Evolutionary conservation across 2,329 filamentous ascomycete genomes (phyloP).

Genomic region (Leptodontidium sp.): DNA sequence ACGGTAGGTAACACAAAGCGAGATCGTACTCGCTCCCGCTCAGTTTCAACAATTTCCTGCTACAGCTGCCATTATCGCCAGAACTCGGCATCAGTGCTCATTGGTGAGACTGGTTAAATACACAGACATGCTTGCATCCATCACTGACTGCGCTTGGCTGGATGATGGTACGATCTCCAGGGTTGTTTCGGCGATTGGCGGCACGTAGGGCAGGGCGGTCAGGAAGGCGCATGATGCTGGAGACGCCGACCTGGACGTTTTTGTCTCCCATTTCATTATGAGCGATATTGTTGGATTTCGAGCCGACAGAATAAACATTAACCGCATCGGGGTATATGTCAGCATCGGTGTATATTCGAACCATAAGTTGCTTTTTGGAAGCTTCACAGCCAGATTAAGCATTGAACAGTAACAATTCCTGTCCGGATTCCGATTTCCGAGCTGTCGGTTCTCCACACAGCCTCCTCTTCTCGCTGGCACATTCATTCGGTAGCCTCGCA

Average conservation of each 20-base stretch:
- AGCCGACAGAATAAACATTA: neutral
- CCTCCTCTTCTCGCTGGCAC: no score
- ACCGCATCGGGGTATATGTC: neutral
- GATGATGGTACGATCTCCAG: neutral
- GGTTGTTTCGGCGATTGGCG: slow-evolving; percentile 12
- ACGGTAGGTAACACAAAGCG: neutral
- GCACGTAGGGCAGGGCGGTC: neutral
- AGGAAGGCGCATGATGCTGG: slow-evolving; percentile 1
- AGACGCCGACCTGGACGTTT: neutral
- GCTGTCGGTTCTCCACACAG: no score
- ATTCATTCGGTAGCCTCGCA: no score
- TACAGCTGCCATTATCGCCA: neutral
- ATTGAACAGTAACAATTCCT: neutral
- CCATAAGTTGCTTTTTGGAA: neutral
- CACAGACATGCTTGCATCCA: slow-evolving; percentile 1
- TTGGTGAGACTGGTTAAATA: neutral
- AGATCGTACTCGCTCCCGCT: neutral
- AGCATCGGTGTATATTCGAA: neutral
- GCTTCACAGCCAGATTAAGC: neutral
- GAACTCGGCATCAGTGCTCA: neutral
- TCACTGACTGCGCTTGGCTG: neutral
- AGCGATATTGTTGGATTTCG: neutral
- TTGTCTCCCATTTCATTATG: neutral
- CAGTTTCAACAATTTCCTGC: neutral
- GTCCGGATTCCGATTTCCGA: neutral